Percentiles rank a stretch among this genome's conserved stretches.
Evolutionary conservation across 1,139 yeast genomes (phyloP).

Genomic region (Debaryomycetaceae sp.): DNA sequence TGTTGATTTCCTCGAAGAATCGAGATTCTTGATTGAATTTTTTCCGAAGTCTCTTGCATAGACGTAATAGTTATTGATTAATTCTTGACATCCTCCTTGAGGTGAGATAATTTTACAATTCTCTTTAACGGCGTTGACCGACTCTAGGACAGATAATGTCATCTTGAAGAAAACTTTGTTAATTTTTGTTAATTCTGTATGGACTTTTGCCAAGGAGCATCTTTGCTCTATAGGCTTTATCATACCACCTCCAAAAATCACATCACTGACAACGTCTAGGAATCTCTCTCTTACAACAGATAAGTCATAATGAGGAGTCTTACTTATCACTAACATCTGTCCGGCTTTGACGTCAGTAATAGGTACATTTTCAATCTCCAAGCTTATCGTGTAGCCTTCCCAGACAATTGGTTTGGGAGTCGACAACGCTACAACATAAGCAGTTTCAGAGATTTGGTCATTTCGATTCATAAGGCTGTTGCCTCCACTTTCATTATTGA

Average conservation of each 20-base stretch:
- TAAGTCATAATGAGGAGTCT: slow-evolving; percentile 35
- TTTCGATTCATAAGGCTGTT: not conserved
- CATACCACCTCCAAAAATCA: slow-evolving; percentile 40
- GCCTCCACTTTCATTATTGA: slow-evolving; percentile 20
- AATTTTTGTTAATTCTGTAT: slow-evolving; percentile 66
- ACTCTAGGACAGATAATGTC: slow-evolving; percentile 63
- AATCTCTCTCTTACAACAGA: slow-evolving; percentile 41
- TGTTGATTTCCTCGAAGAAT: slow-evolving; percentile 61
- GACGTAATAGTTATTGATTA: slow-evolving; percentile 71
- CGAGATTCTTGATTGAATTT: slow-evolving; percentile 63
- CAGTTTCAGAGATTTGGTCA: slow-evolving; percentile 24
- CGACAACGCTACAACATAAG: slow-evolving; percentile 71
- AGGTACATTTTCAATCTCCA: slow-evolving; percentile 47
- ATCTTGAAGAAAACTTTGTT: slow-evolving; percentile 68
- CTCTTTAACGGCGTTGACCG: slow-evolving; percentile 54
- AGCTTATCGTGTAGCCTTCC: slow-evolving; percentile 76
- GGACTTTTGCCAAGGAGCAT: slow-evolving; percentile 72
- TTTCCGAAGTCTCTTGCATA: slow-evolving; percentile 85
- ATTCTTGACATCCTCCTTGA: slow-evolving; percentile 66
- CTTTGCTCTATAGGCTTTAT: slow-evolving; percentile 52
- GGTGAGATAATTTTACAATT: slow-evolving; percentile 34
- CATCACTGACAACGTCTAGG: slow-evolving; percentile 52
- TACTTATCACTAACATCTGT: slow-evolving; percentile 63
- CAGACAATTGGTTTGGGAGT: slow-evolving; percentile 86
- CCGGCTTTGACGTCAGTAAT: slow-evolving; percentile 60